phyloP scores from a whole-genome alignment of 176 grass and related monocot genomes.

The Pharus latifolius region DNA sequence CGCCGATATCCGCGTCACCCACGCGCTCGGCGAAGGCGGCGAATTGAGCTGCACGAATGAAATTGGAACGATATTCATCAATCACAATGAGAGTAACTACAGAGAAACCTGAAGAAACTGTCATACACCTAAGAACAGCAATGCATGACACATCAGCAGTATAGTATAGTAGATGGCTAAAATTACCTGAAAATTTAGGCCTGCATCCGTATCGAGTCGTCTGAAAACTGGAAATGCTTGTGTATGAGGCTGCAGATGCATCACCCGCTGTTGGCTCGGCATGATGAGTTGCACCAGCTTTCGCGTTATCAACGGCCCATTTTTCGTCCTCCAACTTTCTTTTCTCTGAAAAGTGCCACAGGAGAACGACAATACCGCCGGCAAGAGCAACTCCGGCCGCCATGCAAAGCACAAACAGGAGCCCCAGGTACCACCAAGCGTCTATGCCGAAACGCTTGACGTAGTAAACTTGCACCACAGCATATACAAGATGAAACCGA shows the following conservation, averaged over 20 bases:
- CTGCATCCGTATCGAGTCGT: slow-evolving; percentile 67
- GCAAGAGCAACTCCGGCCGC: slow-evolving; percentile 41
- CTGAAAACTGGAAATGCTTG: slow-evolving; percentile 35
- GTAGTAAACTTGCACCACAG: slow-evolving; percentile 66
- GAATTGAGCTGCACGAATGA: slow-evolving; percentile 44
- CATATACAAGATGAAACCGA: slow-evolving; percentile 56
- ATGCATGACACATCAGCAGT: too few relatives aligned
- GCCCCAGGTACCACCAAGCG: slow-evolving; percentile 83
- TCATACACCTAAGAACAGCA: too few relatives aligned
- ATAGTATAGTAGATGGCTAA: too few relatives aligned
- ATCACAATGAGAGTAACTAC: too few relatives aligned
- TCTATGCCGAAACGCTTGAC: slow-evolving; percentile 40
- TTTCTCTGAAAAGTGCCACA: slow-evolving; percentile 69
- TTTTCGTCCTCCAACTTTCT: slow-evolving; percentile 29
- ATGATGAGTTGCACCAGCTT: background rate
- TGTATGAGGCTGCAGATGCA: background rate
- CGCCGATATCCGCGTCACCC: slow-evolving; percentile 24
- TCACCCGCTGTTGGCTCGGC: background rate
- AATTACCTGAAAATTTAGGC: slow-evolving; percentile 74
- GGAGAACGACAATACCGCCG: slow-evolving; percentile 58
- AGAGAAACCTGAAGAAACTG: too few relatives aligned
- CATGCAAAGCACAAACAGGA: slow-evolving; percentile 71
- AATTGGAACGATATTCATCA: too few relatives aligned
- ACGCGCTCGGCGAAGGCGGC: slow-evolving; percentile 29
- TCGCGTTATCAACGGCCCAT: slow-evolving; percentile 3